Percentiles rank a stretch among this genome's conserved stretches.
Evolutionary conservation across 1,284 basidiomycete species (phyloP).

Genomic region (Trametes versicolor): DNA sequence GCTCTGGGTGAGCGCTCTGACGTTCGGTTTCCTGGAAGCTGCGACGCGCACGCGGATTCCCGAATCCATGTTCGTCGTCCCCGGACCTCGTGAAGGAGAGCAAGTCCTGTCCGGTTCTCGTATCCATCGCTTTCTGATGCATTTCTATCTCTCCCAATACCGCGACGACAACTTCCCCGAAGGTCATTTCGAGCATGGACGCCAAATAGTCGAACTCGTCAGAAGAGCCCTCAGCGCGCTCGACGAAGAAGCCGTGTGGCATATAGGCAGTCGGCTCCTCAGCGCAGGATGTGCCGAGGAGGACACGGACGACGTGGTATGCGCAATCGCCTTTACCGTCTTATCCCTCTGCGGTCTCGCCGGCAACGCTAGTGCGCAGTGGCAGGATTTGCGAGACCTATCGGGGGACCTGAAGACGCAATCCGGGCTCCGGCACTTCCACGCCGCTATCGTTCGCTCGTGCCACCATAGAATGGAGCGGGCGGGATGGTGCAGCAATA

Average conservation of each 20-base stretch:
- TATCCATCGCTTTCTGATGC: constrained; percentile 12
- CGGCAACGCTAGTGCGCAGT: background rate
- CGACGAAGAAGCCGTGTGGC: constrained; percentile 15
- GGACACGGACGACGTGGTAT: constrained; percentile 4
- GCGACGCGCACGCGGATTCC: constrained; percentile 15
- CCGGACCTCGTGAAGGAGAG: background rate
- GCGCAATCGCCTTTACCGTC: constrained; percentile 12
- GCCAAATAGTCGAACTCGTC: constrained; percentile 9
- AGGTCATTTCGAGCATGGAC: constrained; percentile 5
- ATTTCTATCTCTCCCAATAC: constrained; percentile 6
- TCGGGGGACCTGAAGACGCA: background rate
- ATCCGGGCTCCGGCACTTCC: constrained; percentile 8
- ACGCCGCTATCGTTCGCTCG: background rate
- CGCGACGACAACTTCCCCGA: background rate
- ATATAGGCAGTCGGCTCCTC: background rate
- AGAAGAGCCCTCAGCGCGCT: constrained; percentile 13
- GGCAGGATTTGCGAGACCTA: constrained; percentile 1
- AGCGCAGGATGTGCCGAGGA: background rate
- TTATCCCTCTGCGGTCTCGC: constrained; percentile 12
- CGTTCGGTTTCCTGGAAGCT: constrained; percentile 27
- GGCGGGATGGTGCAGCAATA: constrained; percentile 25
- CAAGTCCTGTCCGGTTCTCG: constrained; percentile 12
- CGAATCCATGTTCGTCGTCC: constrained; percentile 14
- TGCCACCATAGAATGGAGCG: constrained; percentile 11
- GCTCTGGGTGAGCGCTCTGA: constrained; percentile 27